Base-by-base conservation (phyloP, 768 basidiomycete genomes). In the Boletus pseudopeckii region DNA sequence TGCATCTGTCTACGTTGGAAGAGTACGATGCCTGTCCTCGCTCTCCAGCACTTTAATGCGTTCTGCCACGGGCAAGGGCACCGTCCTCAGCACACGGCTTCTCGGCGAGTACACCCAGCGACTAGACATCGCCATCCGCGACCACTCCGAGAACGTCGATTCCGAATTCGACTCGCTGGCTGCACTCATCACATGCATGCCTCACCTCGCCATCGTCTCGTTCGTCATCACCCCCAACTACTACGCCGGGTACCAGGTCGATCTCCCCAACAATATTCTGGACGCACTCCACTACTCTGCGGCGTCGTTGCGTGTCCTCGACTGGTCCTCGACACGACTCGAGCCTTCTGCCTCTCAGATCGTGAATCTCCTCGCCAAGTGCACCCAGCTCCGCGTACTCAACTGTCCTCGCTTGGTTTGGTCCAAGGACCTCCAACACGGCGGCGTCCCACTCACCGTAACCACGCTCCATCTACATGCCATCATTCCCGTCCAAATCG, bases 71-170 rank as follows among this genome's bases (percentile, higher is more conserved):
- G 60, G 61, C 0, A 48, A 56, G 36, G 52, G 58, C 5, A 58
- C 56, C 13, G 5, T 65, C 7, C 34, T 36, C 7, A 24, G 60
- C 37, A 22, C 33, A 10, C 48, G 36, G n/a, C 56, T 58, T 7
- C 26, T 69, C 7, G 67, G 69, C 9, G 58, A 55, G 26, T 61
- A 58, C 39, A 63, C 63, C 13, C 48, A 63, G 15, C 60, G 69
- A 36, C 41, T 69, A 18, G 69, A 71, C 44, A 50, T 69, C 14
- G 61, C 52, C 30, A 54, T 65, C 7, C 64, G 65, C 32, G 64
- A 68, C 34, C 49, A 34, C 4, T 6, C 36, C 4, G 8, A 42
- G 2, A 33, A 46, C 7, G 17, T 36, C 7, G 28, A 41, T 8
- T 30, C 28, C 10, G 61, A 64, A 5, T 46, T 43, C 2, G 42